Conservation (phyloP, 768 basidiomycete genomes). For the Hysterangium stoloniferum region DNA sequence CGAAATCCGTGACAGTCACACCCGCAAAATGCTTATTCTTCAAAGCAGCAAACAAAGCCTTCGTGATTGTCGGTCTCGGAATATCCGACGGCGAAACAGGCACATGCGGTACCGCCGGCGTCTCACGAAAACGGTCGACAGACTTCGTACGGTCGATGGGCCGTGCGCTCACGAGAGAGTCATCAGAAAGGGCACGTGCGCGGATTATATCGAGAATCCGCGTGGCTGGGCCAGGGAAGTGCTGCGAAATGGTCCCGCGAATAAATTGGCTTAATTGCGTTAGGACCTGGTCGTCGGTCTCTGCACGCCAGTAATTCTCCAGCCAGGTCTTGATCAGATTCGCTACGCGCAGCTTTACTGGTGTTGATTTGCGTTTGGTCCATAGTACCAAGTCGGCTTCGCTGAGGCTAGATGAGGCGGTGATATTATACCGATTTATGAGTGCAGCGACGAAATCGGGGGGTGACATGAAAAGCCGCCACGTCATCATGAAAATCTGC, state of each 20-base stretch:
- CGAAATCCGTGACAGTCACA: constrained; percentile 83
- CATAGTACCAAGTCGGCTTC: constrained; percentile 62
- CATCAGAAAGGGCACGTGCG: constrained; percentile 31
- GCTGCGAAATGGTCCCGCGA: constrained; percentile 46
- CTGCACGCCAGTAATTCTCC: constrained; percentile 81
- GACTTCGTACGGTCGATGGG: constrained; percentile 43
- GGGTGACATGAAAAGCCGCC: constrained; percentile 84
- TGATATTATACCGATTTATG: constrained; percentile 76
- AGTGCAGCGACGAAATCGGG: constrained; percentile 66
- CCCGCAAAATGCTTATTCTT: constrained; percentile 54
- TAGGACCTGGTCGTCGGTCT: constrained; percentile 61
- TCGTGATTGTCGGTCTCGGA: constrained; percentile 83
- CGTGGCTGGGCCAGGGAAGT: constrained; percentile 64
- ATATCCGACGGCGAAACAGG: constrained; percentile 49
- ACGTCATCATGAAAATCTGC: constrained; percentile 90
- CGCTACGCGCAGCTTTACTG: constrained; percentile 83
- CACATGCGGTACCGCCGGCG: constrained; percentile 17
- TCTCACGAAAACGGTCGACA: constrained; percentile 61
- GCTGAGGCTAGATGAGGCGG: constrained; percentile 50
- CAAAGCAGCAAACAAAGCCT: constrained; percentile 59
- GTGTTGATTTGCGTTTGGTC: constrained; percentile 82
- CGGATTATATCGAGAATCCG: constrained; percentile 64
- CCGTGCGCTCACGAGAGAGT: constrained; percentile 34
- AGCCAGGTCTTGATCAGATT: constrained; percentile 95
- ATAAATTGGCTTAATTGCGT: constrained; percentile 52